Evolutionary conservation across 192 early-diverging fungal genomes (phyloP).

Genomic region (Linnemannia exigua): DNA sequence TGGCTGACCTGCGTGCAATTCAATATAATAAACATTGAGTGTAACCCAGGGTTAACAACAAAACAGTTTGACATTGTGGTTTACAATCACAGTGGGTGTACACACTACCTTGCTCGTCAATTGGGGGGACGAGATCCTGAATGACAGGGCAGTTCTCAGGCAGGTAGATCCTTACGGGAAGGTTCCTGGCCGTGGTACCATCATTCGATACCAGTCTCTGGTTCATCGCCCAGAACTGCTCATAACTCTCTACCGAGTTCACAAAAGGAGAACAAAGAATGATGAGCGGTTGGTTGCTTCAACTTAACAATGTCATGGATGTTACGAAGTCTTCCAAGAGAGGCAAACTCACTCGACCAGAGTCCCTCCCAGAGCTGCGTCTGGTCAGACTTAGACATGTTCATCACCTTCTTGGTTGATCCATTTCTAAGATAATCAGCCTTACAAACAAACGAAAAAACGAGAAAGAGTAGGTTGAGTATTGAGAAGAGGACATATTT

Average conservation of each 20-base stretch:
- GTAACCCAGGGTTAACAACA: not conserved
- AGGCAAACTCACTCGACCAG: constrained; percentile 57
- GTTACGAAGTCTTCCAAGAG: not conserved
- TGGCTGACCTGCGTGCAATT: constrained; percentile 20
- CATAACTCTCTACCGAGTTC: constrained; percentile 51
- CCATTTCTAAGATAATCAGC: constrained; percentile 87
- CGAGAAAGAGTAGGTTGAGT: not conserved
- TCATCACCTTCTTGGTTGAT: constrained; percentile 87
- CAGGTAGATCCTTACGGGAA: constrained; percentile 72
- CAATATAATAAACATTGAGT: not conserved
- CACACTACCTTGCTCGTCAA: constrained; percentile 57
- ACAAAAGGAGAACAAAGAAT: constrained; percentile 29
- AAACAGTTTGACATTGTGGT: not conserved
- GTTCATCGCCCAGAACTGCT: constrained; percentile 74
- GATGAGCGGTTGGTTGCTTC: not conserved
- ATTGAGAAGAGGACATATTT: too few relatives aligned
- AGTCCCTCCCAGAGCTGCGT: constrained; percentile 83
- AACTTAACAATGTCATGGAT: not conserved
- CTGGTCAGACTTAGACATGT: constrained; percentile 84
- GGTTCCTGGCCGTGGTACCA: constrained; percentile 53
- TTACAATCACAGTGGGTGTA: not conserved
- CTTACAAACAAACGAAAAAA: constrained; percentile 41
- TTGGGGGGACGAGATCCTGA: constrained; percentile 68
- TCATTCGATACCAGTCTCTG: constrained; percentile 61
- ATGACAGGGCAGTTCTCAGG: constrained; percentile 67